Base-by-base conservation (phyloP, 2,329 filamentous ascomycete genomes). In the Rutstroemia sp. region DNA sequence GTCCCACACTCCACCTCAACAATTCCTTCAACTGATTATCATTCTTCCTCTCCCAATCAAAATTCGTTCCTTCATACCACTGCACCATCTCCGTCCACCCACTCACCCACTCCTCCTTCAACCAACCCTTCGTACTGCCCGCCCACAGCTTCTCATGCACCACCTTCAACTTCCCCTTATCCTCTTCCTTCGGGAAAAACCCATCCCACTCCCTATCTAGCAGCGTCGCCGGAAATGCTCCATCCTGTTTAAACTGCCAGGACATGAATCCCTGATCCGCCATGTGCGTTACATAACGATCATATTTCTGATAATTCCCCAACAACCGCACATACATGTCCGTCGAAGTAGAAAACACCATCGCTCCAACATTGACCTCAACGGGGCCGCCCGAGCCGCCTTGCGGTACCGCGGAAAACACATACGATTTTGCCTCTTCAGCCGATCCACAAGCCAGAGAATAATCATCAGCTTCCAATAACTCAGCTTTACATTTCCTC, bases 81-180 rank as follows among this genome's bases (percentile, higher is more conserved):
- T 14, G n/a, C 37, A 54, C 25, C 52, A 54, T 54, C 25, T 54
- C 52, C 8, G 1, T 23, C 52, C 52, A 54, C 18, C 45, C 52
- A 1, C 23, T 19, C n/a, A 25, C 9, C 52, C 52, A 54, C 37
- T 54, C 52, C 23, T 54, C 37, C 21, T 30, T 16, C 14, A 54
- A 38, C 52, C 52, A 54, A 2, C 52, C 52, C 44, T 23, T 25
- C 44, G 21, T 27, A 7, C 19, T 21, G 34, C 8, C 5, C 12
- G 48, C 48, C 54, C 54, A 56, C 41, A 56, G 39, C 30, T 56
- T 52, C 38, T 56, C 54, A 56, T 56, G 54, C 19, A 56, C 48
- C 3, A 56, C 48, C 38, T 56, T 56, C 39, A 56, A 18, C 6
- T 39, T 41, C 6, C 46, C 54, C 12, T n/a, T 30, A n/a, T 56